A percentile compares a stretch with the other conserved stretches of the same genome.
Conservation (phyloP, 495 filamentous ascomycete genomes). For the Aspergillus heteromorphus region DNA sequence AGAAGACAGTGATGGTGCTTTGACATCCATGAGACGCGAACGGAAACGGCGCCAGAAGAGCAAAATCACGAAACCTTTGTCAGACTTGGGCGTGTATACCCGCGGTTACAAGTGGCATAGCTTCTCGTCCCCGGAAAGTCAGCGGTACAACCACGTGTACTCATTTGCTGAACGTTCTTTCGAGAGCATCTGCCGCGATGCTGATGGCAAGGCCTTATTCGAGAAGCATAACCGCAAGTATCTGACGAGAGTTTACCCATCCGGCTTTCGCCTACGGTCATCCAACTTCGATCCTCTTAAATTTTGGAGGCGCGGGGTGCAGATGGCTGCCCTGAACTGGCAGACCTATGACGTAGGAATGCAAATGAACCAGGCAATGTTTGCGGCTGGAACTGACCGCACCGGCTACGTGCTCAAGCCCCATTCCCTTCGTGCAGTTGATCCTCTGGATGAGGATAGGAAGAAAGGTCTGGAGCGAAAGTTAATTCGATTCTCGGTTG, state of each 20-base stretch:
- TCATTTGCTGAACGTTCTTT: conserved; percentile 87
- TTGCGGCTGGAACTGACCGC: conserved; percentile 81
- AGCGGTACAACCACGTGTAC: conserved; percentile 84
- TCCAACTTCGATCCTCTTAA: conserved; percentile 88
- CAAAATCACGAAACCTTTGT: conserved; percentile 81
- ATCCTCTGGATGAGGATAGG: conserved; percentile 35
- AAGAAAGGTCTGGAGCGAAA: conserved; percentile 55
- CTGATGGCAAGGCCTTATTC: conserved; percentile 65
- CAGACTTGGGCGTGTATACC: conserved; percentile 83
- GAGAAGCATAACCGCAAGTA: conserved; percentile 86
- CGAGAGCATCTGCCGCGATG: conserved; percentile 64
- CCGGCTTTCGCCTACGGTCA: conserved; percentile 69
- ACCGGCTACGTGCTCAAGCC: conserved; percentile 94
- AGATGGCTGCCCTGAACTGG: conserved; percentile 97
- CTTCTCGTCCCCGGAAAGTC: conserved; percentile 70
- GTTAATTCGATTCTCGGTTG: conserved; percentile 73
- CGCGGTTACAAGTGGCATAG: conserved; percentile 78
- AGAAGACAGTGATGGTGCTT: conserved; percentile 57
- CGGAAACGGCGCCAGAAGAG: conserved; percentile 61
- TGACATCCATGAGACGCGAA: conserved; percentile 38
- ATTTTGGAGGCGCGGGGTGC: conserved; percentile 91
- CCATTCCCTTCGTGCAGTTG: conserved; percentile 64
- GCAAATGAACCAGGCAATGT: conserved; percentile 98
- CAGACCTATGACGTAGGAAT: conserved; percentile 93
- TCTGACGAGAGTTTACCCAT: conserved; percentile 91